These are phyloP conservation scores for Biancaea sappan DNA, from an alignment of 306 rosid genomes.

Conservation along the genomic window DNA sequence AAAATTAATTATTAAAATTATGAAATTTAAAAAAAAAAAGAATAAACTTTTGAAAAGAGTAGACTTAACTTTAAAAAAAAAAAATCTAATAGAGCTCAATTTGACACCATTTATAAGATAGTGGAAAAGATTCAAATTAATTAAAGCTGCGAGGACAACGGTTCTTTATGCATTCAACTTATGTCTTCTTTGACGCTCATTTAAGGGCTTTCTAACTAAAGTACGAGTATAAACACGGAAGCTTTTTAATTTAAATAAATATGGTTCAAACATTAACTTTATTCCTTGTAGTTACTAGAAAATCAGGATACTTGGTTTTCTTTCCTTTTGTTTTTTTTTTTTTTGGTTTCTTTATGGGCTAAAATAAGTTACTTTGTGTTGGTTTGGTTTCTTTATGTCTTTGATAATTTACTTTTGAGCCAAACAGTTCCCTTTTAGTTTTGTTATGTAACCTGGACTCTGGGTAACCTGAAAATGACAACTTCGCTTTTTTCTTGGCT, in stretches of 20 bases:
- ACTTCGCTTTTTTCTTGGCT: background rate
- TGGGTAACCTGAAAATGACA: slow-evolving; percentile 15
- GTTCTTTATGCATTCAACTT: background rate
- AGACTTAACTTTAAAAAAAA: no score
- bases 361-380: background rate
- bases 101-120: no score
- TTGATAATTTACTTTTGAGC: background rate
- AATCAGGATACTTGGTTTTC: background rate
- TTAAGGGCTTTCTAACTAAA: background rate
- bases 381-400: background rate
- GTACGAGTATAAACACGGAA: background rate
- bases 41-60: no score
- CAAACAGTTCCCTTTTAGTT: background rate
- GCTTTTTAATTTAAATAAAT: background rate
- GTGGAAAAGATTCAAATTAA: background rate
- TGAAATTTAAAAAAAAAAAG: no score
- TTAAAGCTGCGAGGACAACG: background rate
- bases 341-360: background rate
- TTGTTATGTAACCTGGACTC: background rate
- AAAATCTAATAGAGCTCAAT: no score
- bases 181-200: background rate
- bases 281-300: background rate
- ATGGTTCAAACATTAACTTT: background rate
- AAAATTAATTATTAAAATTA: no score
- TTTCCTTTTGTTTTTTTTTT: no score